Evolutionary conservation across 225 moss, liverwort and hornwort genomes (phyloP), one percentile per base, ranked within the genome.

Genomic region (Anthoceros angustus): DNA sequence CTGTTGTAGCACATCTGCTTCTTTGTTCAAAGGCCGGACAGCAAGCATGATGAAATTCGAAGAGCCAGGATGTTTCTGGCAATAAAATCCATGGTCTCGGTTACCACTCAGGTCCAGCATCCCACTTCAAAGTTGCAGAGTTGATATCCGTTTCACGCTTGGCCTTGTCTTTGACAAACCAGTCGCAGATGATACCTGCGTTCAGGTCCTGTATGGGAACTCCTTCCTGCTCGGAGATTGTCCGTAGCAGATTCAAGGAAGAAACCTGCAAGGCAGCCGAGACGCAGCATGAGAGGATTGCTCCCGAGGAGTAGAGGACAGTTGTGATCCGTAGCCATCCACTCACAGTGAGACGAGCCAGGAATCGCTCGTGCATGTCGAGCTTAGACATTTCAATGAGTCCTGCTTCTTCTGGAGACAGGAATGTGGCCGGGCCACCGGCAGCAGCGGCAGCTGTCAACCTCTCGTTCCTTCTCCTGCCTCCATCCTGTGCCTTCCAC

Each of bases 311-410:
- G 7, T 45, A 21, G 32, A 16, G 15, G 46, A 3, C 8, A 67
- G n/a, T n/a, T 9, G 42, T 67, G 18, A 20, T 42, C 12, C 41
- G 5, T 62, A 38, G 15, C 38, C 20, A 39, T 11, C 23, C 12
- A 50, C 67, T 18, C 74, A 93, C 93, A 64, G 93, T 89, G 16
- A 93, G 75, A 61, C 93, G 93, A 75, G 84, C 81, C 10, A 93
- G 77, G 68, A 93, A 93, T 69, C 83, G 85, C 75, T 93, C 89
- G 77, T 93, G 93, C 87, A 93, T 85, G 76, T 87, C 93, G 42
- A 93, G 85, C 68, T 69, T 72, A 42, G 89, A 75, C 89, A 93
- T 85, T 66, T 93, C 89, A 23, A 87, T 82, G 69, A 89, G 76
- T 21, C 89, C 93, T 6, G 93, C 85, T 76, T 93, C 93, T 78